Conservation (phyloP, 2,329 filamentous ascomycete species). For the Epichloe sylvatica region DNA sequence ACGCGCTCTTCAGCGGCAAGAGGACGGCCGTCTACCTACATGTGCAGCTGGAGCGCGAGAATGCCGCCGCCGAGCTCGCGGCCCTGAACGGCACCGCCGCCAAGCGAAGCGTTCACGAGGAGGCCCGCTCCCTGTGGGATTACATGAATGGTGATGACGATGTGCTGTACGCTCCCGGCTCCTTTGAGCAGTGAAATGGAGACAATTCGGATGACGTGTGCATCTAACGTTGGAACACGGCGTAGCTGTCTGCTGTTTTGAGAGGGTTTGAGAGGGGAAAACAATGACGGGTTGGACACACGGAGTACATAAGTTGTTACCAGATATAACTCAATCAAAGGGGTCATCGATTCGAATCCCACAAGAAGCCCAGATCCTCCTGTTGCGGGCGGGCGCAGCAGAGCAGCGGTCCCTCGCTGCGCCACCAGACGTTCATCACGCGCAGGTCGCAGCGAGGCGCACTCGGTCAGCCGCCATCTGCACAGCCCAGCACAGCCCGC, state of each 20-base stretch:
- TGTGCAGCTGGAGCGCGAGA: conserved; percentile 30
- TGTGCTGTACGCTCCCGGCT: conserved; percentile 32
- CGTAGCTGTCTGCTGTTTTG: no score
- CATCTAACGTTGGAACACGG: no score
- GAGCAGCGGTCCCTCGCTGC: background rate
- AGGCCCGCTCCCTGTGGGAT: conserved; percentile 31
- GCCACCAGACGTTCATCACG: background rate
- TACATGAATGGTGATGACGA: conserved; percentile 30
- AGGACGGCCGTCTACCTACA: conserved; percentile 42
- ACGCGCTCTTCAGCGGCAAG: conserved; percentile 47
- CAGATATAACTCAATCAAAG: no score
- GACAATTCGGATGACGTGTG: background rate
- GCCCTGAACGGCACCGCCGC: conserved; percentile 8
- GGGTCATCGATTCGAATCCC: no score
- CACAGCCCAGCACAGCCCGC: no score
- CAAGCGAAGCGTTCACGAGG: conserved; percentile 19
- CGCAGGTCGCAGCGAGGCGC: no score
- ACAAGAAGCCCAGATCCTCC: no score
- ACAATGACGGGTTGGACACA: no score
- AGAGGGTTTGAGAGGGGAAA: no score
- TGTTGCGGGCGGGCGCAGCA: no score
- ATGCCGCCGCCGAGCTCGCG: conserved; percentile 19
- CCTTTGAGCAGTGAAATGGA: conserved; percentile 1
- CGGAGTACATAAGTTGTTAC: no score
- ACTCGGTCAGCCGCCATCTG: no score